Evolutionary conservation across 495 filamentous ascomycete species (phyloP), one percentile per base, ranked within the genome.

Genomic region (Pyrenopolyporus hunteri): DNA sequence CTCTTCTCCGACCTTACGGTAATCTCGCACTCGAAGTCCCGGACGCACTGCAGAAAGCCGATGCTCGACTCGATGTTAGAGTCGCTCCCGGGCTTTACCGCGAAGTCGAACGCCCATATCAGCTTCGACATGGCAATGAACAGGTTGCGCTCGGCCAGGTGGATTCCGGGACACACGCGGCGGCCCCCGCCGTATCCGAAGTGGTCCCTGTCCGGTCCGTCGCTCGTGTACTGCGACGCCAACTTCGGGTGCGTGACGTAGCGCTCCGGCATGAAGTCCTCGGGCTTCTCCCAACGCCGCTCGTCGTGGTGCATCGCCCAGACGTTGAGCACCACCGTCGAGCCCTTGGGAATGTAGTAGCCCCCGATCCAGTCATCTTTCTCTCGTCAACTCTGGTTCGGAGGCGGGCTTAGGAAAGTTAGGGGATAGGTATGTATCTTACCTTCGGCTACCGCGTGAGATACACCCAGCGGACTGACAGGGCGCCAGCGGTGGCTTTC

Each of bases 401-500:
- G n/a, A n/a, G n/a, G n/a, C n/a, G n/a, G n/a, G n/a, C n/a, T n/a
- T n/a, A n/a, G n/a, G n/a, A n/a, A n/a, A n/a, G n/a, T n/a, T n/a
- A n/a, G n/a, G n/a, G n/a, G n/a, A n/a, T n/a, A n/a, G n/a, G n/a
- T n/a, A n/a, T n/a, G n/a, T n/a, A n/a, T n/a, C n/a, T n/a, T n/a
- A n/a, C n/a, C n/a, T n/a, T n/a, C n/a, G n/a, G 48, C 76, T 0
- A 76, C 72, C 2, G 72, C 67, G 65, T 90, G 87, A 0, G 85
- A 80, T 11, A 88, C 66, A n/a, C 16, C 6, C 57, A 82, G 66
- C 23, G 81, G 76, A 16, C 80, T 78, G 49, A 82, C 78, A 16
- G 84, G 84, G 48, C 80, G 73, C 83, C 83, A 87, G 49, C 85
- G 76, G 19, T 87, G 74, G 2, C 74, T 76, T 61, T 88, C 85